Evolutionary conservation across 1,284 basidiomycete genomes (phyloP), one percentile per base, ranked within the genome.

Genomic region (Flammula alnicola): DNA sequence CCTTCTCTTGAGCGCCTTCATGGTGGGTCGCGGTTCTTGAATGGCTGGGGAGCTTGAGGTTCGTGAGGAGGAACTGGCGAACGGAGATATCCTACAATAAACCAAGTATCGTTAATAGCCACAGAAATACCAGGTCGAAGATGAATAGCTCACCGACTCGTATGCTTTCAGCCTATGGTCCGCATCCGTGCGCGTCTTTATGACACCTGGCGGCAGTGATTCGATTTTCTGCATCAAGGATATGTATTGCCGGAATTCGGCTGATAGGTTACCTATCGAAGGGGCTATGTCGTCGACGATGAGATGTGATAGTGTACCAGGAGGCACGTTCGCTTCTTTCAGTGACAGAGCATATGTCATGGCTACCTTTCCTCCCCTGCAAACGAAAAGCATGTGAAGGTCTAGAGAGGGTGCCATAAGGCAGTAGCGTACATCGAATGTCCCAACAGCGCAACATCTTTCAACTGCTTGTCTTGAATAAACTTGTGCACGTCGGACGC

Each of bases 301-400:
- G n/a, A 95, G 78, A 31, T 83, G 74, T 10, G 77, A 70, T 12
- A 95, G 67, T 2, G 75, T 68, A 38, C 68, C 71, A 12, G 67
- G 43, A 26, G 47, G 33, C 25, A 49, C 40, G 14, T 56, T 51
- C 12, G 46, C 32, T 43, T 61, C 42, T 3, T 79, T 76, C 14
- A 78, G 73, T 3, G 74, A 64, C 23, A 95, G 78, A 0, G 92
- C 91, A 23, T 91, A 70, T 1, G 86, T 66, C 90, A 93, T 93
- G 0, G 87, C 89, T 1, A 84, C 88, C 68, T 95, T 95, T 10
- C 93, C 93, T 49, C 93, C 93, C 88, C 89, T 92, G 52, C n/a
- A n/a, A n/a, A n/a, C n/a, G 23, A 29, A 8, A 16, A 32, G 20
- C 9, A 46, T 2, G 25, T 20, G 43, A 31, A 30, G 9, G 25